Conservation (phyloP, 768 basidiomycete species). For the Macrolepiota dolichaula region DNA sequence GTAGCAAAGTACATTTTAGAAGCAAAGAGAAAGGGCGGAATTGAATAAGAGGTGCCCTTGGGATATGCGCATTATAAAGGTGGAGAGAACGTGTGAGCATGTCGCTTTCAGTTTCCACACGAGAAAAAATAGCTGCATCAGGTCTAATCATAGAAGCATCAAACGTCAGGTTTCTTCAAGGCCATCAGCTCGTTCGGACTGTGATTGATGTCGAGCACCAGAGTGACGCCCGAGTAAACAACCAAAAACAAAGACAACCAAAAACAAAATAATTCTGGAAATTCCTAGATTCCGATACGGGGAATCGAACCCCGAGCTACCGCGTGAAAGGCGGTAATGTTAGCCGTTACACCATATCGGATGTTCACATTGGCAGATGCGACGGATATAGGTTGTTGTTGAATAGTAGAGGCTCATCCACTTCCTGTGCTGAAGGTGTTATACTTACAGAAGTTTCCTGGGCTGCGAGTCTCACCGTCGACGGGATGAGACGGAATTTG, state of each 20-base stretch:
- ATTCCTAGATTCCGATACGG: conserved; percentile 19
- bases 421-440: too few species aligned
- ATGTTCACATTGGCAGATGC: conserved; percentile 8
- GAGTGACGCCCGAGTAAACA: not conserved
- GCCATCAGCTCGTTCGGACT: too few species aligned
- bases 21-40: not conserved
- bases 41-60: not conserved
- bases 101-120: not conserved
- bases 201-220: too few species aligned
- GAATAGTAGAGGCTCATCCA: too few species aligned
- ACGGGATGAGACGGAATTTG: not conserved
- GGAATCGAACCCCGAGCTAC: conserved; percentile 34
- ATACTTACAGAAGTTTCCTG: too few species aligned
- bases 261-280: too few species aligned
- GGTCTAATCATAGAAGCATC: not conserved
- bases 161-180: not conserved
- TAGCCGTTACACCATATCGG: conserved; percentile 54
- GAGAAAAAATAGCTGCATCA: not conserved
- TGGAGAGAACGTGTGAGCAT: not conserved
- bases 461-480: too few species aligned
- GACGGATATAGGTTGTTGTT: too few species aligned
- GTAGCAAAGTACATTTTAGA: conserved; percentile 3
- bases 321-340: conserved; percentile 54
- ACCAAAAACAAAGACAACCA: too few species aligned
- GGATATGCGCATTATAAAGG: not conserved